A percentile compares a stretch with the other conserved stretches of the same genome.
Evolutionary conservation across 2,329 filamentous ascomycete genomes (phyloP).

Genomic region (Sclerotinia minor): DNA sequence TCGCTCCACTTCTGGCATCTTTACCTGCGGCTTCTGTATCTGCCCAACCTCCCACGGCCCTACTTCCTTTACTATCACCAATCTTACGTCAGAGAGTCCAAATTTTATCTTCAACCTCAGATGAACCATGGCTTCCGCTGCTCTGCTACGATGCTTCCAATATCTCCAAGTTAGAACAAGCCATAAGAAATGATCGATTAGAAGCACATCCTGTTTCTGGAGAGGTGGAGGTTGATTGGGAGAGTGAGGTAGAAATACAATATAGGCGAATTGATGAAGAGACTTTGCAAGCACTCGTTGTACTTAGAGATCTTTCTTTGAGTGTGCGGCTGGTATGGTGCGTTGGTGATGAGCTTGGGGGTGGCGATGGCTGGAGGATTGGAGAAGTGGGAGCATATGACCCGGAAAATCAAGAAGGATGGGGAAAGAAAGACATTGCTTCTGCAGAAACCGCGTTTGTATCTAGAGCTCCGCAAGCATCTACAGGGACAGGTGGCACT

Average conservation of each 20-base stretch:
- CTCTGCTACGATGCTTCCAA: slow-evolving; percentile 65
- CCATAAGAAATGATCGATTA: slow-evolving; percentile 62
- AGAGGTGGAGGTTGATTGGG: slow-evolving; percentile 70
- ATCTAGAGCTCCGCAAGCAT: slow-evolving; percentile 31
- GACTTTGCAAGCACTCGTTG: slow-evolving; percentile 68
- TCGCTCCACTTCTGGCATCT: slow-evolving; percentile 59
- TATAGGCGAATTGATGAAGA: slow-evolving; percentile 73
- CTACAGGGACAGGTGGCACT: slow-evolving; percentile 1
- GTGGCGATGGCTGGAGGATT: slow-evolving; percentile 67
- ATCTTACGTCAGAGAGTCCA: slow-evolving; percentile 67
- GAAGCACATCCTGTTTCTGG: slow-evolving; percentile 81
- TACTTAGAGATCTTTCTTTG: slow-evolving; percentile 61
- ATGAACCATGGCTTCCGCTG: slow-evolving; percentile 71
- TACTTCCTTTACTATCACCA: slow-evolving; percentile 63
- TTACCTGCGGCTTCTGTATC: slow-evolving; percentile 61
- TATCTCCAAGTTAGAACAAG: slow-evolving; percentile 56
- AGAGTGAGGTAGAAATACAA: slow-evolving; percentile 62
- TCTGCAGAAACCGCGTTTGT: slow-evolving; percentile 62
- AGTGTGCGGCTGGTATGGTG: slow-evolving; percentile 70
- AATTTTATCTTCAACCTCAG: slow-evolving; percentile 59
- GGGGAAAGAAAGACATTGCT: slow-evolving; percentile 51
- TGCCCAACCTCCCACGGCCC: slow-evolving; percentile 54
- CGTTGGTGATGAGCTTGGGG: slow-evolving; percentile 55
- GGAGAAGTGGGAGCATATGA: slow-evolving; percentile 67
- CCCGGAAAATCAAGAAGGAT: slow-evolving; percentile 52